Evolutionary conservation across 306 rosid genomes (phyloP).

Genomic region (Vigna angularis): DNA sequence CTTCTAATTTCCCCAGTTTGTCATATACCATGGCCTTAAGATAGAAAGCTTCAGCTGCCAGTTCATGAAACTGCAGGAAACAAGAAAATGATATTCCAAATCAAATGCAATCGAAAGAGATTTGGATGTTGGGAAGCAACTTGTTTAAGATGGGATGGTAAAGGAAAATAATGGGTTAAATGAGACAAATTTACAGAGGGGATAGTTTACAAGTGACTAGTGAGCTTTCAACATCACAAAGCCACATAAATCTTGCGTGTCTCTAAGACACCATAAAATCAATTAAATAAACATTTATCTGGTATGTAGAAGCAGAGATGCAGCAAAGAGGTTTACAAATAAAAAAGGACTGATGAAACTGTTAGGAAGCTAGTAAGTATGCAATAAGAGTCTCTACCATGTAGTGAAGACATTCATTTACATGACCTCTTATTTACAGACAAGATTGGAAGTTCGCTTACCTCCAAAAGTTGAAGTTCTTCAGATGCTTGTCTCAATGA

Average conservation of each 20-base stretch:
- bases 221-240: not conserved
- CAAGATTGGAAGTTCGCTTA: slow-evolving; percentile 48
- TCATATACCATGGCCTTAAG: slow-evolving; percentile 82
- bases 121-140: not conserved
- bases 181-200: not conserved
- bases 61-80: slow-evolving; percentile 76
- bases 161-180: slow-evolving; percentile 6
- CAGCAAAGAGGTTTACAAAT: slow-evolving; percentile 9
- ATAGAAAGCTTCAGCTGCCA: slow-evolving; percentile 97
- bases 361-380: not conserved
- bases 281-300: not conserved
- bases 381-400: not conserved
- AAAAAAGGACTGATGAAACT: not conserved
- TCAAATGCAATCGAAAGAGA: not conserved
- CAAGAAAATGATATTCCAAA: slow-evolving; percentile 24
- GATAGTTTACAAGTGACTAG: not conserved
- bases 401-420: slow-evolving; percentile 1
- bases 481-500: slow-evolving; percentile 82
- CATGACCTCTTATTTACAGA: slow-evolving; percentile 1
- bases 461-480: slow-evolving; percentile 90
- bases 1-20: slow-evolving; percentile 72
- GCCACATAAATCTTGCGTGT: not conserved
- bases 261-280: not conserved
- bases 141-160: not conserved
- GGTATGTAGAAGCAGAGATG: slow-evolving; percentile 7